phyloP scores from a whole-genome alignment of 2,329 filamentous ascomycete species.

The Xylariaceae sp. region DNA sequence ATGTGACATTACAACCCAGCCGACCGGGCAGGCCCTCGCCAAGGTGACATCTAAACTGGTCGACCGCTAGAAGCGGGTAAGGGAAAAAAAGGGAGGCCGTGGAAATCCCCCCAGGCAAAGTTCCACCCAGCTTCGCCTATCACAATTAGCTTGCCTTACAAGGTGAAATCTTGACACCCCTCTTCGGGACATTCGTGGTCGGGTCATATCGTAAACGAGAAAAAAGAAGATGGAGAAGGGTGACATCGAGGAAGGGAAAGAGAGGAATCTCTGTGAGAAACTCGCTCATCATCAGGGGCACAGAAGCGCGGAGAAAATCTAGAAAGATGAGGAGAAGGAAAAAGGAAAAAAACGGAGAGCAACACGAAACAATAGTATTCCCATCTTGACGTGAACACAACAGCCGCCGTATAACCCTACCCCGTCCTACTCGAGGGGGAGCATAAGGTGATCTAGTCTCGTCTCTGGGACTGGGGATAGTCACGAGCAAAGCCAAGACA shows the following conservation, averaged over 20 bases:
- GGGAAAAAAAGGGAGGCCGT: constrained; percentile 9
- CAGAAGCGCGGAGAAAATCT: neutral
- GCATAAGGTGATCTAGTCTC: neutral
- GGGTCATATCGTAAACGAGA: neutral
- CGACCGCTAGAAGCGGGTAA: constrained; percentile 13
- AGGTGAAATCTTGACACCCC: neutral
- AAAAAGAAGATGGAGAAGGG: neutral
- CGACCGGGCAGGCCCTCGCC: constrained; percentile 5
- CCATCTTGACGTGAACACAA: neutral
- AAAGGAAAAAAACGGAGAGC: neutral
- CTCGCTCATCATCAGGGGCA: neutral
- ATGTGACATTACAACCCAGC: constrained; percentile 11
- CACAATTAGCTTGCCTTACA: neutral
- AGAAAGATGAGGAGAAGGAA: neutral
- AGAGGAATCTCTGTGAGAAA: neutral
- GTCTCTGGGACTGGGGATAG: neutral
- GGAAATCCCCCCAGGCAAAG: neutral
- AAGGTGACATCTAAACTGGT: constrained; percentile 14
- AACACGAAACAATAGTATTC: neutral
- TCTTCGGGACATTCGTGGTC: neutral
- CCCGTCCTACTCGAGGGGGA: neutral
- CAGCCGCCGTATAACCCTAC: neutral
- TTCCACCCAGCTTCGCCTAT: neutral
- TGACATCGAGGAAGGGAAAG: neutral
- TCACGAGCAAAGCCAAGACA: neutral